Percentiles rank a stretch among this genome's conserved stretches.
These are phyloP conservation scores for Trichocomaceae sp. DNA, from an alignment of 2,329 filamentous ascomycete species.

Conservation along the genomic window DNA sequence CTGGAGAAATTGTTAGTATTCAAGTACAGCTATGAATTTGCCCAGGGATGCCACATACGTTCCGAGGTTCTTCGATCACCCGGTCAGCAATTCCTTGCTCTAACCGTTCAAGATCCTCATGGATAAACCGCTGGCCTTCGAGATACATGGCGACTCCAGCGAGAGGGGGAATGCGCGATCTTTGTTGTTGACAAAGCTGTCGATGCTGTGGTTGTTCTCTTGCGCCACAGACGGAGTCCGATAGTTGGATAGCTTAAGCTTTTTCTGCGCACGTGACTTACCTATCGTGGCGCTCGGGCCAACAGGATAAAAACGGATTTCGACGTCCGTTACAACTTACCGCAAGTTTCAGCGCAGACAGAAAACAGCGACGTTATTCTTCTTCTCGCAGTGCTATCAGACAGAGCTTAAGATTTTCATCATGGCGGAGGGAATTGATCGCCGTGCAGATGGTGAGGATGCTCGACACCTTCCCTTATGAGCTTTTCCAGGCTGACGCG, in stretches of 20 bases:
- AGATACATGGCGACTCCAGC: constrained; percentile 57
- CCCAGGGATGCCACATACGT: constrained; percentile 51
- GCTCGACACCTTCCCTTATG: neutral
- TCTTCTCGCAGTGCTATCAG: neutral
- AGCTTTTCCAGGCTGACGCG: constrained; percentile 4
- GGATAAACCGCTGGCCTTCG: constrained; percentile 88
- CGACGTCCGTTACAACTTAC: constrained; percentile 9
- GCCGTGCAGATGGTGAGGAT: constrained; percentile 64
- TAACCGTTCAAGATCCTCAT: constrained; percentile 92
- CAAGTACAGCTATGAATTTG: constrained; percentile 3
- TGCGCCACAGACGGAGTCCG: neutral
- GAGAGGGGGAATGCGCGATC: neutral
- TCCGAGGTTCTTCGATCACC: constrained; percentile 78
- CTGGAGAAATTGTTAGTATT: constrained; percentile 41
- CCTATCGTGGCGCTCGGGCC: constrained; percentile 16
- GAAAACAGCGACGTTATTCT: neutral
- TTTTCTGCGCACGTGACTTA: constrained; percentile 24
- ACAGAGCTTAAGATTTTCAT: constrained; percentile 28
- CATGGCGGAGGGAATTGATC: constrained; percentile 92
- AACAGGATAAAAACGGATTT: constrained; percentile 20
- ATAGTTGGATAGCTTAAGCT: constrained; percentile 16
- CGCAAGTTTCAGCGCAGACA: constrained; percentile 1
- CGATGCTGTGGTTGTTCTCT: neutral
- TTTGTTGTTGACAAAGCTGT: neutral
- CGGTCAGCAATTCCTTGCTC: constrained; percentile 91